phyloP scores from a whole-genome alignment of 768 basidiomycete genomes.

The Gloeopeniophorella convolvens region DNA sequence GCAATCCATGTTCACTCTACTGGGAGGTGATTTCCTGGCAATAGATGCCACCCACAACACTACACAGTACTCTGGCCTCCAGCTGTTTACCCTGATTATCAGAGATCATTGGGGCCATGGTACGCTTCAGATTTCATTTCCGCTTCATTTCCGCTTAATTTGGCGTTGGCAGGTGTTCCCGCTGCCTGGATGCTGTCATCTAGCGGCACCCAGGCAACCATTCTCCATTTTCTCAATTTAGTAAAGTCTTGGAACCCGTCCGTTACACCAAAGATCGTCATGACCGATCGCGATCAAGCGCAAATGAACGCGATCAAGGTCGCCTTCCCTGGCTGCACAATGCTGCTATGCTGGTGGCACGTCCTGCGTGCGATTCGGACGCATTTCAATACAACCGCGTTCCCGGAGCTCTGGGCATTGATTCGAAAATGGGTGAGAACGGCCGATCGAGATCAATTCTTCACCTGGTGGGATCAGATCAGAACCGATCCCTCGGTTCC shows the following conservation, averaged over 20 bases:
- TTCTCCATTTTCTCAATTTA: background rate
- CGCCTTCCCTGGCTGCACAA: background rate
- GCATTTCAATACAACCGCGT: background rate
- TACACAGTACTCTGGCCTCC: background rate
- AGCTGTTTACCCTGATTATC: background rate
- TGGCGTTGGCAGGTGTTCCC: background rate
- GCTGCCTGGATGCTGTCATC: too few species aligned
- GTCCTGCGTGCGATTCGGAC: background rate
- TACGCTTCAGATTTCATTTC: background rate
- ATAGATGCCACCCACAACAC: too few species aligned
- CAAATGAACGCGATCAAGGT: conserved; percentile 1
- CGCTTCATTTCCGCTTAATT: background rate
- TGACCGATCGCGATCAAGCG: conserved; percentile 5
- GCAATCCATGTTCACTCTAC: background rate
- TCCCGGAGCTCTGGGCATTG: background rate
- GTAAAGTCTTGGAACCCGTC: background rate
- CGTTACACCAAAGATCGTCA: background rate
- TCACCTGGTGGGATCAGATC: background rate
- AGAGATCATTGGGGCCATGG: conserved; percentile 4
- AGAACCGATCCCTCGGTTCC: background rate
- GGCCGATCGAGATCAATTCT: background rate
- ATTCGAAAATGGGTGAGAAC: background rate
- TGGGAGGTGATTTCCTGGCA: background rate
- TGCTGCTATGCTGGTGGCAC: conserved; percentile 5
- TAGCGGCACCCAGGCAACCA: background rate